Evolutionary conservation across 1,139 yeast genomes (phyloP), one percentile per base, ranked within the genome.

Genomic region (Protomyces pachydermus): DNA sequence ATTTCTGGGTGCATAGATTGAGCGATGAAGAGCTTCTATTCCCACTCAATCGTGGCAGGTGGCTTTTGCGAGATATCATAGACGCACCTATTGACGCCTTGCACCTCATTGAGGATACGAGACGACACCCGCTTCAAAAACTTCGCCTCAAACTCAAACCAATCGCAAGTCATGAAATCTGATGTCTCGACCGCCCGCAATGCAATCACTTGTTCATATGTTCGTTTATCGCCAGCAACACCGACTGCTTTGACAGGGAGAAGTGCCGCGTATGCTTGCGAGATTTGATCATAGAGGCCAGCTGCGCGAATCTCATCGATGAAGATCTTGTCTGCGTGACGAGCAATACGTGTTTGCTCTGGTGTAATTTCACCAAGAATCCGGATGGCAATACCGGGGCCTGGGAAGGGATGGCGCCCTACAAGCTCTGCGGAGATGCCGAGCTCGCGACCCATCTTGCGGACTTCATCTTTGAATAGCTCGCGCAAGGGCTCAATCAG

Each of bases 351-450:
- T 66, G 93, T 93, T 80, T 93, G 98, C 69, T 82, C 86, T 71
- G 85, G 87, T 68, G 97, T 89, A 69, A 93, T 97, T 79, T 91
- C 98, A 71, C 99, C 99, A 66, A 93, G 81, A 66, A 93, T 95
- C 80, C 99, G 87, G 76, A 93, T 95, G 71, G 98, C 98, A 75
- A 93, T 88, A 80, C 99, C 99, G 76, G 99, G 99, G 75, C 99
- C 99, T 73, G 99, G 99, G 96, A 93, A 93, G 66, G 99, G 99
- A 76, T 93, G 99, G 83, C 99, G 89, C 98, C 98, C 91, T 70
- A 93, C 98, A 72, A 93, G 83, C 72, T 93, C 98, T 74, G 90
- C 95, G 56, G 98, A 95, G 72, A 93, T 95, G 64, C 97, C 97
- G 80, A 93, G 80, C 65, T 95, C 80, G 79, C 90, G 90, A 77